Percentiles rank a stretch among this genome's conserved stretches.
Evolutionary conservation across 257 asterid genomes (phyloP).

Genomic region (Jaltomata sinuosa): DNA sequence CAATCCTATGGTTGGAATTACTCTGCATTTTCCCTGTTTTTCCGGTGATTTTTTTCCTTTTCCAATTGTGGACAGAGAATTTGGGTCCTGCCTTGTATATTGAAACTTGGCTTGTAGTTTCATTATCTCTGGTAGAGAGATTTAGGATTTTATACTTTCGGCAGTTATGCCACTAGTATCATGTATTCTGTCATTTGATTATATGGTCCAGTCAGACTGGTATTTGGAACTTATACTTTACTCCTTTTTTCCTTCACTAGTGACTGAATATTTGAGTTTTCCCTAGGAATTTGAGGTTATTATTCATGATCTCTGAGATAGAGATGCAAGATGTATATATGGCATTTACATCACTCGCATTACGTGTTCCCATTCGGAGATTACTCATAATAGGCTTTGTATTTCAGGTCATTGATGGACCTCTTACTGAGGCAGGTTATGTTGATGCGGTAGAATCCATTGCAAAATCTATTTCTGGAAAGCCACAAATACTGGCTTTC

Average conservation of each 20-base stretch:
- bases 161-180: neutral
- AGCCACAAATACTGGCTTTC: conserved; percentile 49
- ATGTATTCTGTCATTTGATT: neutral
- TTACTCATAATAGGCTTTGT: neutral
- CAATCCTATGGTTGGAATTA: neutral
- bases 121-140: neutral
- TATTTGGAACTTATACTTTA: neutral
- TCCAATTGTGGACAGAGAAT: neutral
- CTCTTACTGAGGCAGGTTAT: conserved; percentile 29
- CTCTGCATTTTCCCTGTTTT: neutral
- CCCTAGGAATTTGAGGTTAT: neutral
- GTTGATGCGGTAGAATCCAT: conserved; percentile 32
- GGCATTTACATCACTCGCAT: neutral
- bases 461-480: conserved; percentile 36
- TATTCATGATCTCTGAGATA: neutral
- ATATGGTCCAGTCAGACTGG: neutral
- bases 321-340: neutral
- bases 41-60: neutral
- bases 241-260: neutral
- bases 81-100: neutral
- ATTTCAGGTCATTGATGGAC: conserved; percentile 63
- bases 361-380: neutral
- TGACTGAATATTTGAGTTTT: neutral
- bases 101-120: no score
- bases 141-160: neutral